Evolutionary conservation across 2,329 filamentous ascomycete species (phyloP), one percentile per base, ranked within the genome.

Genomic region (Mycosphaerella arachidis): DNA sequence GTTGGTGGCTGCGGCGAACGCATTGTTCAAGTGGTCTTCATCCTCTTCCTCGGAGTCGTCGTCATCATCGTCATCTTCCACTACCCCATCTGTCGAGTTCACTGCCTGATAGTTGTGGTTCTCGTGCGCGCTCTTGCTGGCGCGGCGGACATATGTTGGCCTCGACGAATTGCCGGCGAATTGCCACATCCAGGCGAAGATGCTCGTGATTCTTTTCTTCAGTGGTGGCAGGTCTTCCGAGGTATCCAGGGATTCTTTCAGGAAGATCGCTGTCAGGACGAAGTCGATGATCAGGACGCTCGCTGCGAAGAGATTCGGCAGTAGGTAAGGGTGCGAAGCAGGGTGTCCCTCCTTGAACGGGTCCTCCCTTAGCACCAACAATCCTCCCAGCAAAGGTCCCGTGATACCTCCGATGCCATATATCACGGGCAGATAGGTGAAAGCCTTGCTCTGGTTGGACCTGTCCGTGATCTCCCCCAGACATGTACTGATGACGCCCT

Each of bases 381-480:
- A 73, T 0, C 94, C 94, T 13, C 94, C 94, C n/a, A 97, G 77
- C 1, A 95, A 86, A 0, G 94, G 94, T 0, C 94, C 94, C 0
- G 92, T 94, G 62, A 99, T 96, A 48, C 90, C 91, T 18, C 94
- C 94, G 35, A 99, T 80, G 4, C 93, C 93, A 75, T 99, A 99
- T n/a, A 97, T 88, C 43, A 97, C 89, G 0, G 94, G 94, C 46
- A 99, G 79, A 78, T 96, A 99, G 1, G 90, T 94, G 70, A 99
- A 99, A 0, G 92, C 94, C 56, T 84, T 84, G 70, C 91, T 94
- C 80, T 99, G 94, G 74, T 99, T 99, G 64, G 89, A 94, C 57
- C 91, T 86, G 72, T 97, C 92, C 1, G 94, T 99, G 55, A 99
- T 89, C 74, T 99, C 94, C 45, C 94, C 94, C 53, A 99, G 76